Evolutionary conservation across 139 green algal genomes (phyloP), one percentile per base, ranked within the genome.

Genomic region (Chlamydomonas sp.): DNA sequence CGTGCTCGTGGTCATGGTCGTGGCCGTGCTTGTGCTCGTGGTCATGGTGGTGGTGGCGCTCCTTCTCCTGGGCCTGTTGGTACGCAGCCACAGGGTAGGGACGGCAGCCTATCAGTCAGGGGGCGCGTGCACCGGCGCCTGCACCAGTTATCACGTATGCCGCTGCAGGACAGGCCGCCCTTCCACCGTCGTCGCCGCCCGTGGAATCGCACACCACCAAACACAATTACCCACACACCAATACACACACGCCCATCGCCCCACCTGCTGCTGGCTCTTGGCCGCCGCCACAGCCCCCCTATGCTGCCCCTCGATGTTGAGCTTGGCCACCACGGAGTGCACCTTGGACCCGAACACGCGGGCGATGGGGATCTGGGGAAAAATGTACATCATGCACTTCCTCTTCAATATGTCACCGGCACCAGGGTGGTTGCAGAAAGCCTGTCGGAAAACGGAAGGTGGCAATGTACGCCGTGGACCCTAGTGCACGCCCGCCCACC

Each of bases 231-330:
- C 31, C 31, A 49, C 31, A 49, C 31, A 49, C 31, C 31, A 49
- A 49, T 49, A 49, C 31, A 49, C 31, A 49, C 31, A 49, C 31
- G 31, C 49, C 72, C 73, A 71, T 73, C 61, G 18, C 62, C 5
- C 61, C 3, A 61, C 66, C 73, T 73, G 63, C 75, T 63, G 59
- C 2, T 63, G 78, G 49, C 20, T 68, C 62, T 79, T 88, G 18
- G 94, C 96, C 0, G 96, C 96, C 57, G 94, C 94, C 31, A 98
- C 94, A 3, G 95, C 94, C 1, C 95, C 96, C 8, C 96, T 86
- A 89, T 99, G 97, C 87, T 98, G 96, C 5, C 94, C 97, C 91
- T 99, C 97, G 7, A 95, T 94, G 84, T 98, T 98, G 12, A 99
- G 93, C 58, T 94, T 88, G 0, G 96, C 93, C 62, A 98, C 90